These are phyloP conservation scores for Colletotrichum spinosum DNA, from an alignment of 2,329 filamentous ascomycete genomes.

Conservation along the genomic window DNA sequence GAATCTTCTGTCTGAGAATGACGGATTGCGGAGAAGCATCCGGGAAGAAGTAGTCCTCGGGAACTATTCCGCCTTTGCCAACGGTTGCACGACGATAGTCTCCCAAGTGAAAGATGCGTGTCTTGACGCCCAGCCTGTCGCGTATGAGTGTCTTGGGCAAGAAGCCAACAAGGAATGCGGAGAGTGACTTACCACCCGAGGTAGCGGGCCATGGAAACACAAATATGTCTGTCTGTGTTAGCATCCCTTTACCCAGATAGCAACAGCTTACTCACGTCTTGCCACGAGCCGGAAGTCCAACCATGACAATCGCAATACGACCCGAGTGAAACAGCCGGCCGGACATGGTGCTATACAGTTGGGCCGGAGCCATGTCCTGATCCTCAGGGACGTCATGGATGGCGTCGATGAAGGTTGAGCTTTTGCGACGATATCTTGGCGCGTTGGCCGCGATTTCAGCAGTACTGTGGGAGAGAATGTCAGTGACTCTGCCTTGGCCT, in stretches of 20 bases:
- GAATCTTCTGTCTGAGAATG: constrained; percentile 94
- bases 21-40: constrained; percentile 93
- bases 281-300: constrained; percentile 92
- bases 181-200: constrained; percentile 76
- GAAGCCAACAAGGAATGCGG: constrained; percentile 14
- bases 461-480: constrained; percentile 66
- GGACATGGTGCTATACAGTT: constrained; percentile 98
- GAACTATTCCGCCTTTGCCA: constrained; percentile 84
- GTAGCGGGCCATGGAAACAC: constrained; percentile 94
- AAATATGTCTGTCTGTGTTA: constrained; percentile 77
- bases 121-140: constrained; percentile 93
- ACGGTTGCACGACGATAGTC: constrained; percentile 96
- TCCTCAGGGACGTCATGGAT: constrained; percentile 94
- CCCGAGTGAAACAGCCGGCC: constrained; percentile 97
- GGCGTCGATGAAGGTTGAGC: constrained; percentile 95
- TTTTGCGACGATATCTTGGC: constrained; percentile 89
- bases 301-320: constrained; percentile 96
- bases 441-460: constrained; percentile 93
- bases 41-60: constrained; percentile 97
- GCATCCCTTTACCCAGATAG: background rate
- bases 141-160: constrained; percentile 30
- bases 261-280: constrained; percentile 77
- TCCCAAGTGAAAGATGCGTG: constrained; percentile 95
- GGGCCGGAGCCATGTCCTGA: constrained; percentile 86
- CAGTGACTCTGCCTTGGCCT: constrained; percentile 39